Evolutionary conservation across 2,329 filamentous ascomycete species (phyloP).

Genomic region (Thielaviopsis ethacetica): DNA sequence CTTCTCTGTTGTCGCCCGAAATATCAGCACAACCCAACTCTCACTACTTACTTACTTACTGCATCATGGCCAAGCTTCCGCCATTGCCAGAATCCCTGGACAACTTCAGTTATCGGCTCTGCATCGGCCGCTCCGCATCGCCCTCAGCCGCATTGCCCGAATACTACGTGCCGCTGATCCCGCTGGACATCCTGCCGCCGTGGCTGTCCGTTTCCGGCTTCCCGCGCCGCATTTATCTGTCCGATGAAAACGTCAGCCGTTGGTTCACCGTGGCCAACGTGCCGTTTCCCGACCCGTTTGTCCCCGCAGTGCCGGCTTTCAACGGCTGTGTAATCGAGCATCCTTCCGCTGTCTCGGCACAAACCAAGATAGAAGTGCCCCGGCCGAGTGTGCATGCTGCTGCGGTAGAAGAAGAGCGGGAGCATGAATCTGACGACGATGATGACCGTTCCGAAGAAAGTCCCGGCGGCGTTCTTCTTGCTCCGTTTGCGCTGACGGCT

Average conservation of each 20-base stretch:
- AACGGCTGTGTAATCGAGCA: not conserved
- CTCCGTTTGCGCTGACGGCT: not conserved
- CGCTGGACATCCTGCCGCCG: conserved; percentile 33
- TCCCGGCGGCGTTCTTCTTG: not conserved
- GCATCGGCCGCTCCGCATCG: conserved; percentile 26
- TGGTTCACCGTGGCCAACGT: not conserved
- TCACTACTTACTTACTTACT: too few species aligned
- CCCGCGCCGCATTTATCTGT: conserved; percentile 23
- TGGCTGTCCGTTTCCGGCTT: conserved; percentile 28
- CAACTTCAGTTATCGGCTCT: conserved; percentile 17
- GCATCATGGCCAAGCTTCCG: not conserved
- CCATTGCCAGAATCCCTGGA: not conserved
- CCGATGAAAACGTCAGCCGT: conserved; percentile 21
- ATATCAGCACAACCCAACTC: not conserved
- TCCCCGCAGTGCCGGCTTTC: not conserved
- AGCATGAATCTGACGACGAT: not conserved
- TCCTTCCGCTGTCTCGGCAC: not conserved
- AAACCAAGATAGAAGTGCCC: not conserved
- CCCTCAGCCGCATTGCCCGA: conserved; percentile 14
- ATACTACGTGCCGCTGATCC: conserved; percentile 35
- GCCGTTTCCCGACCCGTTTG: not conserved
- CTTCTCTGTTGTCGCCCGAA: too few species aligned
- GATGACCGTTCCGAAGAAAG: not conserved
- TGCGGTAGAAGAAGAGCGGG: not conserved
- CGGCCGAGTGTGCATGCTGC: not conserved